Conservation (phyloP, 371 early-diverging fungal species). For the Haplosporangium sp. region DNA sequence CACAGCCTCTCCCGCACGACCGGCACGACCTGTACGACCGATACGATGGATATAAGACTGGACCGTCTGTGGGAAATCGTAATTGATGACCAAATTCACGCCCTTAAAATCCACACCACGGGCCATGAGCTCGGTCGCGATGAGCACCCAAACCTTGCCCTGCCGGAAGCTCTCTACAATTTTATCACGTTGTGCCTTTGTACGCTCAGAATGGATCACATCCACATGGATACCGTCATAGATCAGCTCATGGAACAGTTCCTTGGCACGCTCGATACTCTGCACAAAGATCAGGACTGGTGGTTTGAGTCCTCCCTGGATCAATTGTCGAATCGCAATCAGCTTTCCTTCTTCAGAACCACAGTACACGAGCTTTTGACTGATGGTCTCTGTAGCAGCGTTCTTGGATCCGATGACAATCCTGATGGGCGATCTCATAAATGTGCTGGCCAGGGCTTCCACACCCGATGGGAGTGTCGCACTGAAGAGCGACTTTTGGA, state of each 20-base stretch:
- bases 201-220: conserved; percentile 94
- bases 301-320: conserved; percentile 85
- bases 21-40: conserved; percentile 93
- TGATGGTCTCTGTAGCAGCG: conserved; percentile 92
- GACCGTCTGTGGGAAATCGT: conserved; percentile 95
- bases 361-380: conserved; percentile 91
- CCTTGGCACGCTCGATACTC: conserved; percentile 95
- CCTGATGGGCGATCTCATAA: conserved; percentile 91
- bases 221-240: conserved; percentile 98
- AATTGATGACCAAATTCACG: conserved; percentile 93
- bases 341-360: conserved; percentile 96
- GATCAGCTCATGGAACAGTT: conserved; percentile 92
- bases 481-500: conserved; percentile 92
- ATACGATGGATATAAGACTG: conserved; percentile 96
- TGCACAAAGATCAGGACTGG: conserved; percentile 96
- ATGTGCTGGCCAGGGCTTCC: conserved; percentile 88
- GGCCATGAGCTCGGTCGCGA: conserved; percentile 97
- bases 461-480: conserved; percentile 94
- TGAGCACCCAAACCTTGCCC: conserved; percentile 94
- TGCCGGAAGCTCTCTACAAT: conserved; percentile 90
- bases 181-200: conserved; percentile 91
- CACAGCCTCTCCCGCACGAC: conserved; percentile 81
- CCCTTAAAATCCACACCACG: conserved; percentile 97
- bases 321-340: conserved; percentile 89
- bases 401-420: conserved; percentile 93